Evolutionary conservation across 192 early-diverging fungal genomes (phyloP), one percentile per base, ranked within the genome.

Genomic region (Cladochytrium replicatum): DNA sequence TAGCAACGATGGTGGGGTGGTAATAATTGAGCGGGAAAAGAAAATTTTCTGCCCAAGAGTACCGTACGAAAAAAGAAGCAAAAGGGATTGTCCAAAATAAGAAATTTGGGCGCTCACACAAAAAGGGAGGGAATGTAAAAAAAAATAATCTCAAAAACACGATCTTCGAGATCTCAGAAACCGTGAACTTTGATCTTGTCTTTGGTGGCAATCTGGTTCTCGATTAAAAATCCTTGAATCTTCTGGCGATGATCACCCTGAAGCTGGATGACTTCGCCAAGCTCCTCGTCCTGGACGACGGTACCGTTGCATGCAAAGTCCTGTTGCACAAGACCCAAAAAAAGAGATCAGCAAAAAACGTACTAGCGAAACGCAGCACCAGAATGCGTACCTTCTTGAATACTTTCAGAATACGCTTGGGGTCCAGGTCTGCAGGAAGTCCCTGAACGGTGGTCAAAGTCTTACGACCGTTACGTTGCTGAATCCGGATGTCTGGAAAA

Each of bases 401-500:
- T 43, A 81, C 85, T 75, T 98, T 98, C 58, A 95, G 72, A 58
- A 98, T 70, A 46, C 78, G 78, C 75, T 93, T 94, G 54, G 81
- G 74, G 66, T 95, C 92, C 50, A 89, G 75, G 50, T 88, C 81
- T 17, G 66, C 66, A 42, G 88, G 81, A 25, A 98, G 77, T 28
- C 94, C 94, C 64, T 91, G 87, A 37, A 98, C 78, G 24, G 94
- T 96, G 11, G 94, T 96, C 55, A 93, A 67, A 49, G 91, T 93
- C 76, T 98, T 98, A 62, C 89, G 84, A 52, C 92, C 91, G 67
- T 91, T 93, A 55, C 92, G 84, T 65, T 91, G 91, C 71, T 93
- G 92, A 56, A 98, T 86, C 67, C 94, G 91, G 55, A 98, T 88
- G 71, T 98, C 94, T 97, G 69, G 25, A 51, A 13, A 40, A 43